Base-by-base conservation (phyloP, 768 basidiomycete species). In the Mycena epipterygia region DNA sequence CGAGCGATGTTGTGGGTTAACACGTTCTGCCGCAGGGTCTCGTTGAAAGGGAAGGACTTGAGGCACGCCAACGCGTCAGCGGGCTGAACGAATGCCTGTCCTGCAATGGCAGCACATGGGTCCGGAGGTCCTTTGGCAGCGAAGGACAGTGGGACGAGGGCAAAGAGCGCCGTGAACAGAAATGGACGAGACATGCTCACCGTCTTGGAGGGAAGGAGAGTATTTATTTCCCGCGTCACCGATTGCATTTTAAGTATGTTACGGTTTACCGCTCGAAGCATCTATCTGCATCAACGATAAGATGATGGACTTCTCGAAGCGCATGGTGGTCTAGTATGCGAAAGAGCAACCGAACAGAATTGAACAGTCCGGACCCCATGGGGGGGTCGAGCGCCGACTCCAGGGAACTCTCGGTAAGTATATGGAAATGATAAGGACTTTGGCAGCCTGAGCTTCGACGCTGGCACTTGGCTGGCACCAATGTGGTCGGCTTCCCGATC, bases 21-120 rank as follows among this genome's bases (percentile, higher is more conserved):
- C 37, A 88, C 86, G 76, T 89, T 89, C 72, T 87, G 84, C 39
- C 86, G 83, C 17, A 89, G 76, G n/a, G 85, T 88, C 74, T 88
- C 87, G 68, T 87, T 88, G 80, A 88, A 89, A 0, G 87, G 85
- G 73, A 88, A 89, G 16, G 87, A 84, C 77, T 86, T 88, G 75
- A 87, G 78, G 75, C 90, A 91, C 1, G 89, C 87, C 42, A 90
- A 80, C 21, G 86, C 89, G 68, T 89, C 86, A 2, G 85, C 81
- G 16, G 90, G 89, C 14, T 79, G 81, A 11, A 84, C 86, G 68
- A 88, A 90, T 0, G 74, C 62, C 70, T 84, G 21, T 44, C 64
- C 63, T 2, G 64, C 64, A 35, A 65, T 55, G 14, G 23, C 64
- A 16, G 52, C 30, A 21, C 69, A 71, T 8, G 64, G 69, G 39